Evolutionary conservation across 148 eudicot genomes (phyloP).

Genomic region (Nyssa sinensis): DNA sequence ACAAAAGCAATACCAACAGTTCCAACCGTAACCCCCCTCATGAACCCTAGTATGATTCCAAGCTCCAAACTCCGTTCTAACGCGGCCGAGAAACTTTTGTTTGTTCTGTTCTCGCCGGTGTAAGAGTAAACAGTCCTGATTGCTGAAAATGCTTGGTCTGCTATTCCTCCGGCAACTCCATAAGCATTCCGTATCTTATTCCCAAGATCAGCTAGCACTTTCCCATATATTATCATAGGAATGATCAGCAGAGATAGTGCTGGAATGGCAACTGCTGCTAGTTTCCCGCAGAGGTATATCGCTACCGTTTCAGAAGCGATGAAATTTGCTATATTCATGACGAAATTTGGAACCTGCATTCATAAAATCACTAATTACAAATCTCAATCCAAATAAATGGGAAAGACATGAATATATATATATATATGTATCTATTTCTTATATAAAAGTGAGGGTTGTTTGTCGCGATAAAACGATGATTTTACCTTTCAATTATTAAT

Average conservation of each 20-base stretch:
- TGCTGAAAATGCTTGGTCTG: constrained; percentile 15
- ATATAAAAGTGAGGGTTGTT: too few species aligned
- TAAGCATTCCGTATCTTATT: not conserved
- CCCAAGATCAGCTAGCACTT: not conserved
- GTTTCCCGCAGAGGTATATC: constrained; percentile 9
- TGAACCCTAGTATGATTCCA: constrained; percentile 10
- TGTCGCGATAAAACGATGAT: too few species aligned
- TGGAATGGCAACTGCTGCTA: constrained; percentile 7
- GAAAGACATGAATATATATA: too few species aligned
- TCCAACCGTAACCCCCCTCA: constrained; percentile 8
- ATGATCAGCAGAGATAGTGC: not conserved
- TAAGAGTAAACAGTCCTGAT: constrained; percentile 8
- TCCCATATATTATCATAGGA: constrained; percentile 5
- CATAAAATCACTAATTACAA: not conserved
- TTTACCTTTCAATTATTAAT: too few species aligned
- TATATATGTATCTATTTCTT: too few species aligned
- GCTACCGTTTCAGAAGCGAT: not conserved
- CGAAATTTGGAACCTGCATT: not conserved
- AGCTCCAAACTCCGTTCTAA: not conserved
- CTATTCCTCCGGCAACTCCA: constrained; percentile 4
- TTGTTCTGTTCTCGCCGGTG: not conserved
- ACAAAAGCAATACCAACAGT: constrained; percentile 5
- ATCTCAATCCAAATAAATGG: too few species aligned
- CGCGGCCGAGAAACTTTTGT: not conserved
- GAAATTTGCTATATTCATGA: not conserved